phyloP scores from a whole-genome alignment of 257 asterid genomes.

The Petunia axillaris region DNA sequence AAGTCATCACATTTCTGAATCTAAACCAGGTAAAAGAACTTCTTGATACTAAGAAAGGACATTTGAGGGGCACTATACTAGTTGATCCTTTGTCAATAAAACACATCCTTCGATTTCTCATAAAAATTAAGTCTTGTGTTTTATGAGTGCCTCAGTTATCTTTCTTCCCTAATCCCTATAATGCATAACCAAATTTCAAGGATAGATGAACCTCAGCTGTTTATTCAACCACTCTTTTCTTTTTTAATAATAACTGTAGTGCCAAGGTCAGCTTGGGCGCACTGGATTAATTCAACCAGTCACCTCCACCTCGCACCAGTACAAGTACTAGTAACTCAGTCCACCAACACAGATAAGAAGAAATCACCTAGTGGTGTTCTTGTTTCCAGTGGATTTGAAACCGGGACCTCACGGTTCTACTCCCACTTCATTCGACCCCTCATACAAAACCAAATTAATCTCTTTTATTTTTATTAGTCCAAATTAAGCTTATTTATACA shows the following conservation, averaged over 20 bases:
- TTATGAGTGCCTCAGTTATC: neutral
- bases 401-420: too few species aligned
- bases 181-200: neutral
- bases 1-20: constrained; percentile 24
- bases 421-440: neutral
- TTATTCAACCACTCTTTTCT: too few species aligned
- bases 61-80: neutral
- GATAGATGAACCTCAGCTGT: neutral
- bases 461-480: neutral
- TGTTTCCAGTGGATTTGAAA: too few species aligned
- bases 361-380: too few species aligned
- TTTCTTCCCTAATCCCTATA: neutral
- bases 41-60: neutral
- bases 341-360: too few species aligned
- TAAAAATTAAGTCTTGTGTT: neutral
- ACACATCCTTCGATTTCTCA: neutral
- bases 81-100: constrained; percentile 15
- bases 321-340: too few species aligned
- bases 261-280: too few species aligned
- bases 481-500: neutral
- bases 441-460: neutral
- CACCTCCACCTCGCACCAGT: too few species aligned
- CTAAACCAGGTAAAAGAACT: constrained; percentile 12
- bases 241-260: too few species aligned
- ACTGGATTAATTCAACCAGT: too few species aligned